Base-by-base conservation (phyloP, 352 stramenopile genomes). In the Achlya hypogyna region DNA sequence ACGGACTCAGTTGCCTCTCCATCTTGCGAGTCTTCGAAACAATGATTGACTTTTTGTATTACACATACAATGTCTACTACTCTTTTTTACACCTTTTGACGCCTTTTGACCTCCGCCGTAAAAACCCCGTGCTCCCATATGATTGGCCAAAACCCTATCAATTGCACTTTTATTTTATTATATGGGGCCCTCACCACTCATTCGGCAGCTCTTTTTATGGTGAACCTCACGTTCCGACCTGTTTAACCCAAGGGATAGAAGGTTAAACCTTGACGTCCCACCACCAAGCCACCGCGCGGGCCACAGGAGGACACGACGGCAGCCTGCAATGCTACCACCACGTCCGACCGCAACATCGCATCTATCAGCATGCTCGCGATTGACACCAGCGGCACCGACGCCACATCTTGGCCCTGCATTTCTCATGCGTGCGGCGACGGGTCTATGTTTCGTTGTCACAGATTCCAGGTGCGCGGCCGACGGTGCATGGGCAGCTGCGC, bases 11-110 rank as follows among this genome's bases (percentile, higher is more conserved):
- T n/a, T n/a, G 54, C 54, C 32, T 63, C n/a, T 63, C 54, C 54
- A 63, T 63, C 9, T 27, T 63, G n/a, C 14, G 34, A 27, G 40
- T 20, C 20, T 22, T 16, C 20, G n/a, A 51, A 51, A 32, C 18
- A 38, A 56, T 10, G 51, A 56, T 56, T 22, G 51, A 27, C 51
- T 22, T 18, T 60, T 60, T 60, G 8, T 23, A 60, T 60, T 60
- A 60, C 51, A 60, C 29, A 60, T 38, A 16, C 12, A 20, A 29
- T 60, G 51, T 34, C 51, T 34, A 47, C 29, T 16, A 62, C 53
- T 25, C 34, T 5, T 63, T 63, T 51, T 51, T 32, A 63, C 53
- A 2, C n/a, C 18, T 62, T 62, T 47, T 45, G 28, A 62, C 53
- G 45, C 32, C 51, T 62, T 62, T 62, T 62, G 31, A 62, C 54